Percentiles rank a stretch among this genome's conserved stretches.
These are phyloP conservation scores for Hygrophoropsis aurantiaca DNA, from an alignment of 768 basidiomycete genomes.

Conservation along the genomic window DNA sequence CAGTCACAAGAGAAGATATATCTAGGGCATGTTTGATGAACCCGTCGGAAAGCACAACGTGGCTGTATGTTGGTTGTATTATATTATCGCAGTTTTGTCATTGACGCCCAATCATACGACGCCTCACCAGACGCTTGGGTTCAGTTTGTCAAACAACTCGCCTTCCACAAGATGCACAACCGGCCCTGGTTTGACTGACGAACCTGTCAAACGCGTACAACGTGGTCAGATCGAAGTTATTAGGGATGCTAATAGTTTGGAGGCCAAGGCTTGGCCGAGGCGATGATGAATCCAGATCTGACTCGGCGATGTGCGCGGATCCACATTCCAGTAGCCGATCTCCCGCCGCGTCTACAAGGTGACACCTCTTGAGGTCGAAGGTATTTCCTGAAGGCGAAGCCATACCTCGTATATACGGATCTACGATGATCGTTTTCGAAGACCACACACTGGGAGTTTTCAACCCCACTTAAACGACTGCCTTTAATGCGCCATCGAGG, in stretches of 20 bases:
- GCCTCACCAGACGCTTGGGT: conserved; percentile 93
- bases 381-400: conserved; percentile 71
- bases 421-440: conserved; percentile 64
- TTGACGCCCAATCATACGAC: conserved; percentile 37
- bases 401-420: conserved; percentile 72
- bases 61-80: conserved; percentile 44
- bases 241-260: conserved; percentile 74
- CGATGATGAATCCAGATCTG: conserved; percentile 66
- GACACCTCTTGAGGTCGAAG: conserved; percentile 92
- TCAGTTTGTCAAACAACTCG: conserved; percentile 94
- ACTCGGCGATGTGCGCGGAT: not conserved
- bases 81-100: not conserved
- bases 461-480: no score
- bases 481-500: no score
- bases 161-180: conserved; percentile 82
- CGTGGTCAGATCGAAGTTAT: conserved; percentile 95
- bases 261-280: conserved; percentile 84
- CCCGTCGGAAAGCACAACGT: conserved; percentile 81
- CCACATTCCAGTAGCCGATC: conserved; percentile 73
- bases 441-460: conserved; percentile 90
- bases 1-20: conserved; percentile 78
- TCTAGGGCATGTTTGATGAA: conserved; percentile 74
- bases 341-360: conserved; percentile 84
- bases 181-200: conserved; percentile 87
- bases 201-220: conserved; percentile 89